Percentiles rank a stretch among this genome's conserved stretches.
Evolutionary conservation across 2,329 filamentous ascomycete genomes (phyloP).

Genomic region (Hysterium pulicare): DNA sequence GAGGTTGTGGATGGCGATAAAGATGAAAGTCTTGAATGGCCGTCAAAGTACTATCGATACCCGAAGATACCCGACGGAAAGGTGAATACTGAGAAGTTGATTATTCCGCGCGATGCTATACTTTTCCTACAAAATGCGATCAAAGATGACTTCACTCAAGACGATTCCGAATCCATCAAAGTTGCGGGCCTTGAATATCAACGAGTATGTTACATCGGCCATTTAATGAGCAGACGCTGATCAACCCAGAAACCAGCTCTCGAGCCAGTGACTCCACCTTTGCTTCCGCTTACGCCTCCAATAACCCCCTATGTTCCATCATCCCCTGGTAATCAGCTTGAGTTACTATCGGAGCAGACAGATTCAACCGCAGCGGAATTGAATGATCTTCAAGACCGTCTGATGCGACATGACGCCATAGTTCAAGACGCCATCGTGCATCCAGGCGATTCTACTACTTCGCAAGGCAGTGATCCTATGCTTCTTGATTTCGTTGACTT

Average conservation of each 20-base stretch:
- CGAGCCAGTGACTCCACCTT: conserved; percentile 44
- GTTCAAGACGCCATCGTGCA: conserved; percentile 32
- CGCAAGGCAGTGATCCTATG: conserved; percentile 27
- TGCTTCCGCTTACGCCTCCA: conserved; percentile 45
- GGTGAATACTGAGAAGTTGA: conserved; percentile 36
- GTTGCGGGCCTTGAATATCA: conserved; percentile 13
- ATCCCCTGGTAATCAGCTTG: conserved; percentile 35
- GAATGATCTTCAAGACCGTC: conserved; percentile 28
- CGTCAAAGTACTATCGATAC: conserved; percentile 30
- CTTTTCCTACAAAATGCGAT: conserved; percentile 36
- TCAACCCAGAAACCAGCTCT: conserved; percentile 21
- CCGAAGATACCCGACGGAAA: conserved; percentile 19
- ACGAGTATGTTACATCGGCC: conserved; percentile 16
- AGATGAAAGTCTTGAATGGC: conserved; percentile 45
- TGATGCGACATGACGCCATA: conserved; percentile 33
- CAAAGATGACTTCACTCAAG: conserved; percentile 16
- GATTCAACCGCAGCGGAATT: conserved; percentile 33
- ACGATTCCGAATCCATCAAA: conserved; percentile 20
- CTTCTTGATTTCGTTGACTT: conserved; percentile 25
- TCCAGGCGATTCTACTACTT: conserved; percentile 24
- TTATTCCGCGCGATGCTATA: conserved; percentile 33
- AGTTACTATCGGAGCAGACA: conserved; percentile 35
- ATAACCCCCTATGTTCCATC: conserved; percentile 38
- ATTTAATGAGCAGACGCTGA: conserved; percentile 13
- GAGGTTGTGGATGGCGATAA: conserved; percentile 37